These are phyloP conservation scores for Albatrellus ellisii DNA, from an alignment of 768 basidiomycete genomes.

Conservation along the genomic window DNA sequence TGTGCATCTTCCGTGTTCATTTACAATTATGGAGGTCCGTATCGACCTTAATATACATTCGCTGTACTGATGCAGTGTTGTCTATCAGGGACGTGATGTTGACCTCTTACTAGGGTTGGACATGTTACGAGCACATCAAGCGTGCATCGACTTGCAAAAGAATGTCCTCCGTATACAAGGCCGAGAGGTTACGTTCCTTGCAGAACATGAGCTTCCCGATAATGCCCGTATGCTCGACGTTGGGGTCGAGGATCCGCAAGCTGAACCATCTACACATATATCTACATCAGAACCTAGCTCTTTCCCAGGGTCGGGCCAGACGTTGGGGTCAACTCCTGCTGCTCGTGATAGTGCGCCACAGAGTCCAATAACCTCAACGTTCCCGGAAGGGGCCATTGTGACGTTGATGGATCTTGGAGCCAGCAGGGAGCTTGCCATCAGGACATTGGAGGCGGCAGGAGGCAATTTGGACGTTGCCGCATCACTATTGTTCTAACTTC, in stretches of 20 bases:
- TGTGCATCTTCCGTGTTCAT: constrained; percentile 76
- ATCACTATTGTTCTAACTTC: constrained; percentile 61
- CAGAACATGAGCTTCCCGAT: constrained; percentile 90
- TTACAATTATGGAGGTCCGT: constrained; percentile 88
- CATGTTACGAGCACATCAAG: constrained; percentile 97
- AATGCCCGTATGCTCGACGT: constrained; percentile 42
- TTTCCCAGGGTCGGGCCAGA: constrained; percentile 63
- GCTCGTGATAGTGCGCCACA: constrained; percentile 15
- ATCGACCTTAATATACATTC: not conserved
- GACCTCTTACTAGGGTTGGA: constrained; percentile 98
- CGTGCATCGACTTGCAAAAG: constrained; percentile 87
- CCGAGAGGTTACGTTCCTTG: constrained; percentile 75
- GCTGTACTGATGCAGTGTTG: not conserved
- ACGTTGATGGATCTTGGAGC: constrained; percentile 70
- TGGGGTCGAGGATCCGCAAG: constrained; percentile 17
- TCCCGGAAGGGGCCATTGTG: constrained; percentile 50
- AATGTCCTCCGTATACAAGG: constrained; percentile 86
- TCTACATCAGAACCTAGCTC: constrained; percentile 1
- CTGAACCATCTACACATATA: constrained; percentile 15
- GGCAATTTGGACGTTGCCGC: constrained; percentile 87
- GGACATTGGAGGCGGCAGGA: constrained; percentile 60
- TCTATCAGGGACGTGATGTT: constrained; percentile 65
- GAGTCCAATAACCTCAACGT: constrained; percentile 15
- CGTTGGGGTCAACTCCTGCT: constrained; percentile 36
- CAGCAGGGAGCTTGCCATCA: constrained; percentile 63